Evolutionary conservation across 768 basidiomycete genomes (phyloP), one percentile per base, ranked within the genome.

Genomic region (Phaffia australis): DNA sequence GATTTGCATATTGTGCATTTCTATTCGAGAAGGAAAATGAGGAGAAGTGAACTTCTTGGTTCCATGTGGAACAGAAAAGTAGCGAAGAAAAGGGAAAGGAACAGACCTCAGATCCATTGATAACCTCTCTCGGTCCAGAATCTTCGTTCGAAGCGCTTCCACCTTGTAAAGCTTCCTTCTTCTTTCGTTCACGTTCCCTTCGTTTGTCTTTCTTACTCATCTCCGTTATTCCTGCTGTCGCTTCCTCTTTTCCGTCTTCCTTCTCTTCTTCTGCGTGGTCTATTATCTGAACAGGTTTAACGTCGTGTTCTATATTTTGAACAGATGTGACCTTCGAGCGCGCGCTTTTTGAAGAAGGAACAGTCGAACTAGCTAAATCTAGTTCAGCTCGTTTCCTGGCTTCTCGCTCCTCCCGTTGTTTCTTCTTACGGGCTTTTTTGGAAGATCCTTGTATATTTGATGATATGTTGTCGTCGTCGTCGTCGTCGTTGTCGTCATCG

Each of bases 191-290:
- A 86, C 85, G 58, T 50, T 67, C 66, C 55, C 85, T 81, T 56
- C 93, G 79, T 75, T 86, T 89, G 42, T 95, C 89, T 66, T 83
- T 84, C 76, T 95, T 97, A 7, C 89, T 83, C 68, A 82, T 70
- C 58, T 77, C 74, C 21, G 64, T 55, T 35, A 27, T 52, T 29
- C 18, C 65, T 23, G 11, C 58, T n/a, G 29, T 19, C 25, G 21
- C 58, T 21, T 30, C 47, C 18, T 29, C 49, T 47, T 48, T 25
- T 21, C 48, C 50, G 23, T 48, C 50, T 21, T 60, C 30, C 32
- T 58, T 59, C 16, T 35, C 65, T 30, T 21, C 57, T 1, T 48
- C 55, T 15, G 29, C 11, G 8, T 6, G 35, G n/a, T 0, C 25
- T 14, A 16, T 25, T 3, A 15, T 30, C 8, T 47, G 32, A 2